phyloP scores from a whole-genome alignment of 1,284 basidiomycete species.

The Ustilago crameri region DNA sequence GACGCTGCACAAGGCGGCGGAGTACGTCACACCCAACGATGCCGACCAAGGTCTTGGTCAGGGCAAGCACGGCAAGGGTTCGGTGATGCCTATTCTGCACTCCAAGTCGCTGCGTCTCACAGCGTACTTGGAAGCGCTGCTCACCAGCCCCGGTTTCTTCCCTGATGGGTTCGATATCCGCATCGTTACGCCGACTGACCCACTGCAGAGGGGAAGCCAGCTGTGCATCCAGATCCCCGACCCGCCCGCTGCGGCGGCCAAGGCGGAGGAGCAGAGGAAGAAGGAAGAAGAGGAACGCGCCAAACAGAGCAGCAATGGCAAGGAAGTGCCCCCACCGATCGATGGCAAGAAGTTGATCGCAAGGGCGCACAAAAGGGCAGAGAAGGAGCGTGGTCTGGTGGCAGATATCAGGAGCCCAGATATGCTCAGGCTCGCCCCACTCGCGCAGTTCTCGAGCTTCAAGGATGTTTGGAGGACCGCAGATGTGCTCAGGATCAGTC shows the following conservation, averaged over 20 bases:
- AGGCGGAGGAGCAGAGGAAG: conserved; percentile 2
- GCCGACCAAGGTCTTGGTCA: conserved; percentile 7
- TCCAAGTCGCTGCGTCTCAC: conserved; percentile 57
- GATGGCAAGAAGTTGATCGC: conserved; percentile 48
- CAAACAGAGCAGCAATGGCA: conserved; percentile 11
- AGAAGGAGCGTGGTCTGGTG: conserved; percentile 56
- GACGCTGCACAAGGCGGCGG: conserved; percentile 44
- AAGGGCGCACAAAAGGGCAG: conserved; percentile 49
- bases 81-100: conserved; percentile 59
- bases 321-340: conserved; percentile 56
- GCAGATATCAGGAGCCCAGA: conserved; percentile 63
- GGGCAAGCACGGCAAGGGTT: conserved; percentile 48
- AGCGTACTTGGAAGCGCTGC: conserved; percentile 57
- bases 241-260: conserved; percentile 3
- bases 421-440: conserved; percentile 62
- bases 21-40: conserved; percentile 18
- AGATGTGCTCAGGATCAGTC: conserved; percentile 43
- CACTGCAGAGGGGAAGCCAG: conserved; percentile 57
- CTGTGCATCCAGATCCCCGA: conserved; percentile 59
- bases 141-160: conserved; percentile 52
- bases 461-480: conserved; percentile 61
- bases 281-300: conserved; percentile 4
- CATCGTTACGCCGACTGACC: conserved; percentile 58
- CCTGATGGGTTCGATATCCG: conserved; percentile 45
- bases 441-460: conserved; percentile 61